phyloP scores from a whole-genome alignment of 306 rosid genomes.

The Cucumis sativus region DNA sequence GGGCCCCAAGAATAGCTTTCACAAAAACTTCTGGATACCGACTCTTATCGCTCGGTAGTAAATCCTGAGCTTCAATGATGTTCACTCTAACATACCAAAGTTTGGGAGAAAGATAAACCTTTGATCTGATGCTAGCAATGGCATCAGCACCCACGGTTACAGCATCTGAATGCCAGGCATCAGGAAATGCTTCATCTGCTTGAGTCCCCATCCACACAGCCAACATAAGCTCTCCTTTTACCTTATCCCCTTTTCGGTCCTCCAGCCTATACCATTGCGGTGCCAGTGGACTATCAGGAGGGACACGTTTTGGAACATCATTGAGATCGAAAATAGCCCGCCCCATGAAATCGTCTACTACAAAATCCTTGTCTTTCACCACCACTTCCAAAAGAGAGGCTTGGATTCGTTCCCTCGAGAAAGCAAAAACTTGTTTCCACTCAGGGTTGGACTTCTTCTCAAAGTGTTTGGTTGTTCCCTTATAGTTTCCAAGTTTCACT shows the following conservation, averaged over 20 bases:
- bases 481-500: constrained; percentile 82
- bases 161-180: constrained; percentile 95
- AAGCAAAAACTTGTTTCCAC: constrained; percentile 78
- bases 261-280: constrained; percentile 83
- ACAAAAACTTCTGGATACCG: constrained; percentile 71
- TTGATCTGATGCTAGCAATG: constrained; percentile 53
- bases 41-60: constrained; percentile 51
- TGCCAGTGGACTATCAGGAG: constrained; percentile 90
- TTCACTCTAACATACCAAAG: constrained; percentile 91
- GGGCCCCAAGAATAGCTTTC: constrained; percentile 48
- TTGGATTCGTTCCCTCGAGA: constrained; percentile 73
- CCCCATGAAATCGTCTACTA: constrained; percentile 67
- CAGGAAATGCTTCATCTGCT: constrained; percentile 91
- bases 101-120: constrained; percentile 76
- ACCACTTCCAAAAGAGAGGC: constrained; percentile 71
- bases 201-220: constrained; percentile 99
- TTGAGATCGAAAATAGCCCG: constrained; percentile 49
- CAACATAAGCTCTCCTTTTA: constrained; percentile 76
- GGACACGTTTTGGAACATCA: constrained; percentile 67
- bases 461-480: constrained; percentile 59
- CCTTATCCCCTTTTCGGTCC: constrained; percentile 48
- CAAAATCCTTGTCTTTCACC: constrained; percentile 74
- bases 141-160: constrained; percentile 60
- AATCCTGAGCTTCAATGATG: constrained; percentile 88
- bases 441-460: constrained; percentile 74